A percentile compares a stretch with the other conserved stretches of the same genome.
Evolutionary conservation across 352 stramenopile genomes (phyloP).

Genomic region (Globisporangium echinulatum): DNA sequence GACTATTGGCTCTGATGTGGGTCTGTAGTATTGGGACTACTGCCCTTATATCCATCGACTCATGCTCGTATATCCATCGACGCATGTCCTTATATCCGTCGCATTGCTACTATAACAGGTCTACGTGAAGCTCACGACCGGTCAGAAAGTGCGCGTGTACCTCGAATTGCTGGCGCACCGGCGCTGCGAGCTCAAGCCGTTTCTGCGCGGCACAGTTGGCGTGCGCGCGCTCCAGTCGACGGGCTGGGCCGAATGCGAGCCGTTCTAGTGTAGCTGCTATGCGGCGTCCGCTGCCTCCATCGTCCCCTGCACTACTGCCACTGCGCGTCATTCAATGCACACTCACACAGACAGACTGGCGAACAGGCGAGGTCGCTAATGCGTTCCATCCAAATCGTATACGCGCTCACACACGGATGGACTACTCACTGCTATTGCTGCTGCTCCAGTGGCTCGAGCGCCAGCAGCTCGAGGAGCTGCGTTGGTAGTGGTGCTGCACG

Average conservation of each 20-base stretch:
- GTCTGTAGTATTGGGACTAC: neutral
- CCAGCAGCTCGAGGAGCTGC: slow-evolving; percentile 55
- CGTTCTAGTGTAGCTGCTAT: slow-evolving; percentile 24
- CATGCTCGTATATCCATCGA: no score
- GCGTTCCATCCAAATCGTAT: no score
- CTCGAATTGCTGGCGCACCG: slow-evolving; percentile 42
- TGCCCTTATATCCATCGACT: no score
- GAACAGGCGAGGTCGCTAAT: no score
- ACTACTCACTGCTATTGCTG: no score
- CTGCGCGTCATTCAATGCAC: no score
- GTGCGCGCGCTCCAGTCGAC: slow-evolving; percentile 42
- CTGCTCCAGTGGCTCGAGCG: slow-evolving; percentile 15
- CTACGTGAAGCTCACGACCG: slow-evolving; percentile 56
- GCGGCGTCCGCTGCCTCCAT: no score
- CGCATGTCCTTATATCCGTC: no score
- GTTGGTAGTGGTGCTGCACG: slow-evolving; percentile 17
- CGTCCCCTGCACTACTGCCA: no score
- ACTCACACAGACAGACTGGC: no score
- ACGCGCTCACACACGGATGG: no score
- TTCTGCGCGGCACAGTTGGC: slow-evolving; percentile 41
- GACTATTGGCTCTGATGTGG: no score
- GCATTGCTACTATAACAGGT: slow-evolving; percentile 17
- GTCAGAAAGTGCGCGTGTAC: slow-evolving; percentile 61
- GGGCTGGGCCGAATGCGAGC: slow-evolving; percentile 61
- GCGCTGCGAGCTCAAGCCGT: slow-evolving; percentile 57